Evolutionary conservation across 2,329 filamentous ascomycete species (phyloP).

Genomic region (Cadophora malorum): DNA sequence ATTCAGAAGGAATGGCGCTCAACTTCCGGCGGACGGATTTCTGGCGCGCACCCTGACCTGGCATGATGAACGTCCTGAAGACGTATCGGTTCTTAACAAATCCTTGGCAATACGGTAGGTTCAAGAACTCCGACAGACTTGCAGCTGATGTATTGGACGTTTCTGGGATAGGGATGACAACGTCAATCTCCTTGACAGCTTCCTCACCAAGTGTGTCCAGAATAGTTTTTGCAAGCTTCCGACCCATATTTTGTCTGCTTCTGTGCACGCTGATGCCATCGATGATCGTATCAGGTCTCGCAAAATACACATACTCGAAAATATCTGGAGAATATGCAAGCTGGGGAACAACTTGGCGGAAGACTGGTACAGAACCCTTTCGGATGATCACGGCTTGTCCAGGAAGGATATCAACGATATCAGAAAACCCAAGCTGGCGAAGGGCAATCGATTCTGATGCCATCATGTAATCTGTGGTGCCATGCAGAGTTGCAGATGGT

Average conservation of each 20-base stretch:
- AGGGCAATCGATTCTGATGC: conserved; percentile 88
- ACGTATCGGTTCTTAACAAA: conserved; percentile 93
- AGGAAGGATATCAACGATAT: conserved; percentile 79
- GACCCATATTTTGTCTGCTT: conserved; percentile 86
- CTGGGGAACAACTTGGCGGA: conserved; percentile 73
- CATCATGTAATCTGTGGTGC: conserved; percentile 84
- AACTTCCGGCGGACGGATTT: conserved; percentile 91
- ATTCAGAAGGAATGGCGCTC: conserved; percentile 85
- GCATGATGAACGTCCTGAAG: conserved; percentile 87
- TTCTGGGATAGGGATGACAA: conserved; percentile 83
- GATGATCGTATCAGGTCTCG: conserved; percentile 80
- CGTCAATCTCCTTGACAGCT: conserved; percentile 77
- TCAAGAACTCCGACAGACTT: conserved; percentile 74
- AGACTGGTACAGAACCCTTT: conserved; percentile 76
- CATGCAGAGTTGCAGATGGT: conserved; percentile 64
- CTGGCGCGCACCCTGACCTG: conserved; percentile 79
- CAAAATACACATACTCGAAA: conserved; percentile 89
- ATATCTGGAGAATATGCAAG: conserved; percentile 82
- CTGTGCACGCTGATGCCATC: conserved; percentile 88
- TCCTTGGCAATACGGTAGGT: conserved; percentile 79
- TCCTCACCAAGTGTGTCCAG: conserved; percentile 70
- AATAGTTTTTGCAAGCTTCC: conserved; percentile 78
- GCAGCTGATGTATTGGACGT: conserved; percentile 84
- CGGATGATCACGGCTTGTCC: conserved; percentile 86
- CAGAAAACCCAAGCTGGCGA: conserved; percentile 77